Evolutionary conservation across 2,329 filamentous ascomycete species (phyloP).

Genomic region (Pseudocercospora macadamiae): DNA sequence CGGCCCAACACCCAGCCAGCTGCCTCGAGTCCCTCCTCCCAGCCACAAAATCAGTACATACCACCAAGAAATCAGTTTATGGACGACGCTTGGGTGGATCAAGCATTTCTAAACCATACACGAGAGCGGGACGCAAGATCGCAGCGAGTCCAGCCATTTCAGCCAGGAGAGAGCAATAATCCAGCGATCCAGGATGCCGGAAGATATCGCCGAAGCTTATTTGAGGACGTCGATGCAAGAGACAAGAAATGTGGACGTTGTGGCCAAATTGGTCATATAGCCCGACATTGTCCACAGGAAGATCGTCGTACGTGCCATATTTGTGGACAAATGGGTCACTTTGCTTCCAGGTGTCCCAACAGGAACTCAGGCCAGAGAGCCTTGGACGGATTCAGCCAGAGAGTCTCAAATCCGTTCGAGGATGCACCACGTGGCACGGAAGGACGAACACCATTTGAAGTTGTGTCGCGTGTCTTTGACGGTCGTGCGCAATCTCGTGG

Average conservation of each 20-base stretch:
- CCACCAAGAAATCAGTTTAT: conserved; percentile 2
- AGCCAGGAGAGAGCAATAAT: neutral
- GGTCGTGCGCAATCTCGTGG: neutral
- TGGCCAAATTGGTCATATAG: conserved; percentile 23
- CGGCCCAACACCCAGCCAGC: neutral
- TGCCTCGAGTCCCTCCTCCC: neutral
- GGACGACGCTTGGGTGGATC: conserved; percentile 17
- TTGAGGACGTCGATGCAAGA: neutral
- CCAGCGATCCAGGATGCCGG: neutral
- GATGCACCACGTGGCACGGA: neutral
- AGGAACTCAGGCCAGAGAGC: too few species aligned
- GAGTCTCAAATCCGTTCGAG: neutral
- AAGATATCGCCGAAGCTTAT: neutral
- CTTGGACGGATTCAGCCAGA: too few species aligned
- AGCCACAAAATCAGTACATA: conserved; percentile 10
- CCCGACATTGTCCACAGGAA: conserved; percentile 12
- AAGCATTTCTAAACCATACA: conserved; percentile 15
- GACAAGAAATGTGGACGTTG: conserved; percentile 19
- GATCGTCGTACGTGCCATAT: neutral
- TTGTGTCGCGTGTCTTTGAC: neutral
- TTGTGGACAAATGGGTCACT: conserved; percentile 4
- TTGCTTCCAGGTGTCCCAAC: neutral
- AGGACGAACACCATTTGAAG: neutral
- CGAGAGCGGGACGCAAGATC: conserved; percentile 11
- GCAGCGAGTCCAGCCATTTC: conserved; percentile 1